Conservation (phyloP, 1,284 basidiomycete genomes). For the Heliocybe sulcata region DNA sequence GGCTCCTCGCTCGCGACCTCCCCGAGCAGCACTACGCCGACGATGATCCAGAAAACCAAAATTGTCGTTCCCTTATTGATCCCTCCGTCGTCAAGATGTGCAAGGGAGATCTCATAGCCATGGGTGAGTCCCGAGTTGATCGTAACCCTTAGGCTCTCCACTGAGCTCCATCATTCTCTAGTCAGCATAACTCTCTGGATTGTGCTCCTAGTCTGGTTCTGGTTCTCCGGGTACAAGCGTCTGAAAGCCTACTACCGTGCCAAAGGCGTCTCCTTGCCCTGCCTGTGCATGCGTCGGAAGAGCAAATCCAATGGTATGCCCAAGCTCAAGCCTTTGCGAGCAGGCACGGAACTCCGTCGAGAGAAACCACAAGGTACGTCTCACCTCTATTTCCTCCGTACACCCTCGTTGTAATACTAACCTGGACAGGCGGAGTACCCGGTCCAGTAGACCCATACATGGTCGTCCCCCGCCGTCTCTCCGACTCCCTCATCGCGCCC, state of each 20-base stretch:
- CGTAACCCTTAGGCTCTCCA: neutral
- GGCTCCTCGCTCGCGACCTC: neutral
- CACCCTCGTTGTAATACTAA: no score
- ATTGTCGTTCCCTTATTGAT: neutral
- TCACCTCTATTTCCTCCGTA: neutral
- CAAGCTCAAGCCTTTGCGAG: neutral
- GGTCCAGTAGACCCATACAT: neutral
- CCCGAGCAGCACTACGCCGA: neutral
- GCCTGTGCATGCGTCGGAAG: neutral
- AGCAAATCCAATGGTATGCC: neutral
- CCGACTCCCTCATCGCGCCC: neutral
- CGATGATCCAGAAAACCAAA: neutral
- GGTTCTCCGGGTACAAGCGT: neutral
- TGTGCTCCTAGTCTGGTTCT: neutral
- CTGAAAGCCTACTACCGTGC: neutral
- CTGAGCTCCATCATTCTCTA: neutral
- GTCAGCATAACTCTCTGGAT: neutral
- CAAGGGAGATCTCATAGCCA: neutral
- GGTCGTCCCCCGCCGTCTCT: neutral
- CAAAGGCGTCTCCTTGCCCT: neutral
- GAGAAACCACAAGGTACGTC: neutral
- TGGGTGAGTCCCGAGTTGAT: neutral
- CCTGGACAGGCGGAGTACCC: no score
- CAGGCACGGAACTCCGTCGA: neutral
- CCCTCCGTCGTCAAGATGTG: slow-evolving; percentile 1